Conservation (phyloP, 345 rosid species). For the Odontarrhena argentea region DNA sequence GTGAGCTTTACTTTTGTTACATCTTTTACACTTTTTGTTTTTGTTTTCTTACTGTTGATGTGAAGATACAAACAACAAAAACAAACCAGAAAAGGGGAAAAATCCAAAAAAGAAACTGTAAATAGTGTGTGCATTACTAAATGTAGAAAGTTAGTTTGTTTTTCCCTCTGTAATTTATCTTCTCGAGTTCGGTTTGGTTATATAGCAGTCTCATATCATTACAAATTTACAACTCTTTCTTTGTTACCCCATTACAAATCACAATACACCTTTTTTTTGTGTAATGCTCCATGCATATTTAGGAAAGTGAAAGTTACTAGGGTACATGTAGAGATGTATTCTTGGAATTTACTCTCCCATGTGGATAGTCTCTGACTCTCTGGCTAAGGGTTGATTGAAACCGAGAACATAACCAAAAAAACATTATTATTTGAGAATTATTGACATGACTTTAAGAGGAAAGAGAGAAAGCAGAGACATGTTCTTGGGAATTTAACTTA, state of each 20-base stretch:
- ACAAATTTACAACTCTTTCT: neutral
- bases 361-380: neutral
- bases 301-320: too few relatives aligned
- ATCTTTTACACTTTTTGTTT: neutral
- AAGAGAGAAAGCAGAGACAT: neutral
- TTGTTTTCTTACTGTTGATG: slow-evolving; percentile 4
- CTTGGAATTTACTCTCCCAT: too few relatives aligned
- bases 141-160: slow-evolving; percentile 22
- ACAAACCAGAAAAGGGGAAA: neutral
- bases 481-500: neutral
- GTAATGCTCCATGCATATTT: too few relatives aligned
- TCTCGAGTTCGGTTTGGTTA: slow-evolving; percentile 28
- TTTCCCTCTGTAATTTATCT: slow-evolving; percentile 23
- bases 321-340: too few relatives aligned
- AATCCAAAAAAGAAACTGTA: slow-evolving; percentile 14
- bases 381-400: neutral
- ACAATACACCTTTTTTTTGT: too few relatives aligned
- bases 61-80: slow-evolving; percentile 13
- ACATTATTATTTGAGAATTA: neutral
- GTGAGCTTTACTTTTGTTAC: slow-evolving; percentile 36
- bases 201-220: neutral
- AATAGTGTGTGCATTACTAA: slow-evolving; percentile 27
- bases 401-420: neutral
- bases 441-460: neutral
- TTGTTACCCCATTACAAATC: too few relatives aligned